phyloP scores from a whole-genome alignment of 345 rosid species.

The Citrus unshiu region DNA sequence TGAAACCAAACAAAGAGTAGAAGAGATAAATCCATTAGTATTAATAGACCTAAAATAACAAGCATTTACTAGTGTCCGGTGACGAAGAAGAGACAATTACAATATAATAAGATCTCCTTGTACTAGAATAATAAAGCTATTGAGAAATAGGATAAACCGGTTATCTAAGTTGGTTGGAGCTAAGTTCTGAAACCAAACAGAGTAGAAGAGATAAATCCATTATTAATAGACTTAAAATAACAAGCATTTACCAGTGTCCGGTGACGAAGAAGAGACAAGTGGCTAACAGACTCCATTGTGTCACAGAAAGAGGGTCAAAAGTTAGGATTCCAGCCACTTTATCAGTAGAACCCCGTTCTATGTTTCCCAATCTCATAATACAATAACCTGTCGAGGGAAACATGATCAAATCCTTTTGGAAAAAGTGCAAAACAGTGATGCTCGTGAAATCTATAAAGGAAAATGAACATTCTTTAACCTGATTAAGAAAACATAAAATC shows the following conservation, averaged over 20 bases:
- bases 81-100: conserved; percentile 59
- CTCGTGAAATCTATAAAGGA: not conserved
- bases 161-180: not conserved
- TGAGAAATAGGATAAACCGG: not conserved
- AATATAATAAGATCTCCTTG: not conserved
- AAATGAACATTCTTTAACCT: not conserved
- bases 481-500: not conserved
- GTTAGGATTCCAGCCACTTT: conserved; percentile 21
- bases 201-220: not conserved
- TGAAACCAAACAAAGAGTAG: not conserved
- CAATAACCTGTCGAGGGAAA: conserved; percentile 64
- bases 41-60: conserved; percentile 12
- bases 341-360: conserved; percentile 31
- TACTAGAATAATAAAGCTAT: not conserved
- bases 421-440: not conserved
- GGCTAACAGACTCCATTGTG: conserved; percentile 82
- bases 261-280: conserved; percentile 74
- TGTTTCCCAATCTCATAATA: conserved; percentile 57
- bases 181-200: not conserved
- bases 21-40: not conserved
- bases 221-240: conserved; percentile 10
- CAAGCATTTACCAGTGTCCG: conserved; percentile 73
- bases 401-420: conserved; percentile 9
- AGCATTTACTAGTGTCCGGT: conserved; percentile 81
- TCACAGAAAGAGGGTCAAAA: conserved; percentile 57